Percentiles rank a stretch among this genome's conserved stretches.
phyloP scores from a whole-genome alignment of 2,329 filamentous ascomycete species.

The Fusarium sp. region DNA sequence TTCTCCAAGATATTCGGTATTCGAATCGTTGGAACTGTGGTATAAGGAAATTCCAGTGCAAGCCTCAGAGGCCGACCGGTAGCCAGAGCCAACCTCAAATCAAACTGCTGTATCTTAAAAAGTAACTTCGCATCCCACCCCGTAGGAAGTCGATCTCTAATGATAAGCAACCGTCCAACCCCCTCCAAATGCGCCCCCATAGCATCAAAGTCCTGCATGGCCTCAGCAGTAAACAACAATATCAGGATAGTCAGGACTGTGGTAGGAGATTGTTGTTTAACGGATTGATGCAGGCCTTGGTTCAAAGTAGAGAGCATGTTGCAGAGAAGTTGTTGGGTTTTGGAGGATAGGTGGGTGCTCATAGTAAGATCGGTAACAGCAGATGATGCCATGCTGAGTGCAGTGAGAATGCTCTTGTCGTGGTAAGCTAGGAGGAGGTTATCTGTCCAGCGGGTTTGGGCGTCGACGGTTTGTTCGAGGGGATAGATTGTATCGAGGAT shows the following conservation, averaged over 20 bases:
- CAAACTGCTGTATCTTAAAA: constrained; percentile 15
- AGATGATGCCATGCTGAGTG: background rate
- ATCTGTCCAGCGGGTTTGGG: background rate
- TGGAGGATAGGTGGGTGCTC: background rate
- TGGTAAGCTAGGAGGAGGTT: background rate
- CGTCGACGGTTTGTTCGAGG: background rate
- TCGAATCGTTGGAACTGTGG: rapidly evolving
- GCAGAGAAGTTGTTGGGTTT: background rate
- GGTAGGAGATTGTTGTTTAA: background rate
- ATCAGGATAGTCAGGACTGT: background rate
- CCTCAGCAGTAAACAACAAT: background rate
- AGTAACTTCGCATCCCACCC: background rate
- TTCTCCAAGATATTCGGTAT: rapidly evolving
- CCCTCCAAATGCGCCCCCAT: background rate
- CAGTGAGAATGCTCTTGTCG: background rate
- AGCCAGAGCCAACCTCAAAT: background rate
- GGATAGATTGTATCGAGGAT: background rate
- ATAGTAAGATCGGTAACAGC: background rate
- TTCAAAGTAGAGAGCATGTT: constrained; percentile 3
- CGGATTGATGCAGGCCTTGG: background rate
- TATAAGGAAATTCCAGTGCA: background rate
- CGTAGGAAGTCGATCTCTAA: background rate
- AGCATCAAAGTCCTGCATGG: background rate
- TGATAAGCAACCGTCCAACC: background rate
- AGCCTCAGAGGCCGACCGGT: background rate